Percentiles rank a stretch among this genome's conserved stretches.
Conservation (phyloP, 345 rosid species). For the Cardiospermum halicacabum region DNA sequence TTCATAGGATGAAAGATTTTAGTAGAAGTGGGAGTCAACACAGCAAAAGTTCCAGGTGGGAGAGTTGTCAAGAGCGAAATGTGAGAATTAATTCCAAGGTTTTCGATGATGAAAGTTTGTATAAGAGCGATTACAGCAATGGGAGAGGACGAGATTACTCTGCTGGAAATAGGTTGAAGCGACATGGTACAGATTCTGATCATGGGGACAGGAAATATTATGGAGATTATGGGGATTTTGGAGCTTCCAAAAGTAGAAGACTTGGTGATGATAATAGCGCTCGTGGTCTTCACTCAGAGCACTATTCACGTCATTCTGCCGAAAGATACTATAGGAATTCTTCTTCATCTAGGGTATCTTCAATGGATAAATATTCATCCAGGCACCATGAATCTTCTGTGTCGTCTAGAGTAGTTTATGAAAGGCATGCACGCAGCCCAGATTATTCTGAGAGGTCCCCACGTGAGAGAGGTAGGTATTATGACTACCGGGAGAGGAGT, state of each 20-base stretch:
- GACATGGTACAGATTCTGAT: slow-evolving; percentile 68
- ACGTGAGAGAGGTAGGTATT: slow-evolving; percentile 53
- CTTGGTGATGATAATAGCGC: slow-evolving; percentile 55
- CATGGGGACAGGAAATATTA: slow-evolving; percentile 59
- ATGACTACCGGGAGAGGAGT: slow-evolving; percentile 67
- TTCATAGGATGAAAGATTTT: slow-evolving; percentile 59
- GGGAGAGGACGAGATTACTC: slow-evolving; percentile 61
- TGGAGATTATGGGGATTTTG: slow-evolving; percentile 56
- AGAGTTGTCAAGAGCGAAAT: slow-evolving; percentile 55
- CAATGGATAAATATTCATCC: slow-evolving; percentile 62
- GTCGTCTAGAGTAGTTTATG: slow-evolving; percentile 65
- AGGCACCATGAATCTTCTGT: slow-evolving; percentile 67
- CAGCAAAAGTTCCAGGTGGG: slow-evolving; percentile 49
- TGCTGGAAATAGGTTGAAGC: slow-evolving; percentile 63
- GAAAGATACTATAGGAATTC: slow-evolving; percentile 63
- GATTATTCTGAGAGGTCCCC: slow-evolving; percentile 70
- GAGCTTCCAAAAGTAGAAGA: slow-evolving; percentile 70
- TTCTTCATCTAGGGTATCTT: slow-evolving; percentile 52
- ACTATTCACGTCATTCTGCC: slow-evolving; percentile 55
- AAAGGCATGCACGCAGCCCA: slow-evolving; percentile 78
- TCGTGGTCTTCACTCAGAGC: slow-evolving; percentile 54
- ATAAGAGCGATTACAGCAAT: slow-evolving; percentile 56
- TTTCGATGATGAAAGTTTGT: slow-evolving; percentile 55
- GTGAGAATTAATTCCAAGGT: slow-evolving; percentile 70
- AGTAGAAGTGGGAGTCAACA: slow-evolving; percentile 45